phyloP scores from a whole-genome alignment of 176 grass and related monocot genomes.

The Avena insularis region DNA sequence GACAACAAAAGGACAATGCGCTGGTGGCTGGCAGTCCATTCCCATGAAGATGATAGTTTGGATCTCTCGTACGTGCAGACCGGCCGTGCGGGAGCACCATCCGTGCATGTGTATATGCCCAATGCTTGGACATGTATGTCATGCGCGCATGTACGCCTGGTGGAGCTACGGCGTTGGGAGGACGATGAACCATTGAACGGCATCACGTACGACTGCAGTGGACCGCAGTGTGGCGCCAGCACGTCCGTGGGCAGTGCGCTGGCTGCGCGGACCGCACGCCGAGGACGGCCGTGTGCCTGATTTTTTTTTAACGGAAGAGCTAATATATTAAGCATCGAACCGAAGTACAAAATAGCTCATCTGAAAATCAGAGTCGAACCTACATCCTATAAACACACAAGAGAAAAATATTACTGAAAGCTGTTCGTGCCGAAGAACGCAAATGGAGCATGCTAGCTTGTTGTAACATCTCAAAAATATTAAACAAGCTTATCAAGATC shows the following conservation, averaged over 20 bases:
- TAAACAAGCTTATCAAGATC: too few species aligned
- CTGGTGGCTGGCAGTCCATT: neutral
- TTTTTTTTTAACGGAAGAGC: too few species aligned
- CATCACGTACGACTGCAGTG: neutral
- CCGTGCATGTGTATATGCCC: neutral
- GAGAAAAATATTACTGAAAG: too few species aligned
- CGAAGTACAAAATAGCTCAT: too few species aligned
- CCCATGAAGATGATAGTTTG: neutral
- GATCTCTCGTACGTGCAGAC: neutral
- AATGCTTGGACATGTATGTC: neutral
- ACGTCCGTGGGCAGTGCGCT: neutral
- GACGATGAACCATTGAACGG: neutral
- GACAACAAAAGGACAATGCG: constrained; percentile 1
- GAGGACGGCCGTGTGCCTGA: constrained; percentile 22
- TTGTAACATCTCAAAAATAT: too few species aligned
- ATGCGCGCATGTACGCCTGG: neutral
- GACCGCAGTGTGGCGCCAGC: neutral
- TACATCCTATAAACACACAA: too few species aligned
- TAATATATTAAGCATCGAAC: too few species aligned
- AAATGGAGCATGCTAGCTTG: too few species aligned
- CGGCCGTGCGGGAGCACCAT: neutral
- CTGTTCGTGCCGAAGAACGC: too few species aligned
- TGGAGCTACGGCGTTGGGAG: neutral
- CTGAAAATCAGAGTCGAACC: too few species aligned
- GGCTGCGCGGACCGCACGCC: neutral